Percentiles rank a stretch among this genome's conserved stretches.
Conservation (phyloP, 768 basidiomycete species). For the Boletus bicolor region DNA sequence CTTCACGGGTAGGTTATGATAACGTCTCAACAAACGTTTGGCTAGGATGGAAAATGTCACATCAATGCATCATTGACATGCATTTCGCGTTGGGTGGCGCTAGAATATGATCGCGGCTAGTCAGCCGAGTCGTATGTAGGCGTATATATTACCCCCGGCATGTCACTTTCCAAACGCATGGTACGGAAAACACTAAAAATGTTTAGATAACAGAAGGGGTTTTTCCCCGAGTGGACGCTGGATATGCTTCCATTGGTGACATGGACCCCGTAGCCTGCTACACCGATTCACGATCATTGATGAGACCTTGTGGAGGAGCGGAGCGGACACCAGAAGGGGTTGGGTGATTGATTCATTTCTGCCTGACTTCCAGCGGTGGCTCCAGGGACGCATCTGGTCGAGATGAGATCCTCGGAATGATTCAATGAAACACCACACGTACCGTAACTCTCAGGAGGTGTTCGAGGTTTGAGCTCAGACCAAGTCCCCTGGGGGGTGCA, state of each 20-base stretch:
- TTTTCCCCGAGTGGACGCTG: not conserved
- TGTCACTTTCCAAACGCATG: constrained; percentile 2
- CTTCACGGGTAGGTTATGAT: not conserved
- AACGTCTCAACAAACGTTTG: not conserved
- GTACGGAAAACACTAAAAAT: not conserved
- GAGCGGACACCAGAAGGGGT: not conserved
- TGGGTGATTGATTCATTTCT: constrained; percentile 8
- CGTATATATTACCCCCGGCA: not conserved
- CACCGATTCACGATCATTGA: constrained; percentile 18
- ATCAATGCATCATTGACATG: no score
- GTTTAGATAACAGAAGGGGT: constrained; percentile 1
- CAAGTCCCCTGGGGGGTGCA: not conserved
- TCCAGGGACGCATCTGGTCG: not conserved
- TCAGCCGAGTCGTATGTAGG: not conserved
- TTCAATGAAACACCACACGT: not conserved
- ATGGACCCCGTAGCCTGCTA: not conserved
- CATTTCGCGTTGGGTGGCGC: not conserved
- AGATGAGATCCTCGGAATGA: constrained; percentile 18
- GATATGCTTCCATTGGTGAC: constrained; percentile 2
- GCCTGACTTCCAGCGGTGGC: not conserved
- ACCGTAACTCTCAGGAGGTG: constrained; percentile 3
- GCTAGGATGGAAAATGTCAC: not conserved
- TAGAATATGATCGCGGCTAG: not conserved
- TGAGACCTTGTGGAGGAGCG: constrained; percentile 1
- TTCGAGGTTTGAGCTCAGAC: constrained; percentile 7